Evolutionary conservation across 1,284 basidiomycete genomes (phyloP).

Genomic region (Grifola frondosa): DNA sequence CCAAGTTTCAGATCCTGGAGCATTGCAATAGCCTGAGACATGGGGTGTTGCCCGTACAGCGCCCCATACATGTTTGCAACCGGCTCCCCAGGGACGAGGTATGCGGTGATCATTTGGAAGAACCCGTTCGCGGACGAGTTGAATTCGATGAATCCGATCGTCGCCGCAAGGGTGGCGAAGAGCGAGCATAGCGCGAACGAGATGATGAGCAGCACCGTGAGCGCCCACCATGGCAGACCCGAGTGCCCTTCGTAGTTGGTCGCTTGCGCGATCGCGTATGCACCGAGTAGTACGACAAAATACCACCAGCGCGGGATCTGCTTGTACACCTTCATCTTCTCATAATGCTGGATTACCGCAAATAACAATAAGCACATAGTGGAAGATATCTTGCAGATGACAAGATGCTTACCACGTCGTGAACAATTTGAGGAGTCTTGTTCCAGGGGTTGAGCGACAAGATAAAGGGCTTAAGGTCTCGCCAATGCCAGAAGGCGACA

Average conservation of each 20-base stretch:
- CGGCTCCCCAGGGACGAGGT: slow-evolving; percentile 43
- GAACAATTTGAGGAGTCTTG: slow-evolving; percentile 23
- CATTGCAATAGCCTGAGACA: slow-evolving; percentile 44
- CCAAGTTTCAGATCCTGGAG: slow-evolving; percentile 51
- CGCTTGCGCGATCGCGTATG: slow-evolving; percentile 46
- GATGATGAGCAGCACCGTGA: slow-evolving; percentile 45
- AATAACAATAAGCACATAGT: not conserved
- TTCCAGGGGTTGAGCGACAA: slow-evolving; percentile 33
- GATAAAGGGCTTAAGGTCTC: slow-evolving; percentile 38
- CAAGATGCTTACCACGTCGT: slow-evolving; percentile 24
- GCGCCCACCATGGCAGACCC: slow-evolving; percentile 51
- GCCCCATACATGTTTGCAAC: slow-evolving; percentile 55
- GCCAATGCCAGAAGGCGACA: slow-evolving; percentile 33
- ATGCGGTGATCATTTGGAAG: slow-evolving; percentile 37
- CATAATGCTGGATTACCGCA: slow-evolving; percentile 45
- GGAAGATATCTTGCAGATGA: not conserved
- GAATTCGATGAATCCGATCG: slow-evolving; percentile 42
- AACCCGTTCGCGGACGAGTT: slow-evolving; percentile 28
- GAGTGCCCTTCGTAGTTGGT: slow-evolving; percentile 53
- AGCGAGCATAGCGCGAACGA: slow-evolving; percentile 53
- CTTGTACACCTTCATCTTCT: slow-evolving; percentile 60
- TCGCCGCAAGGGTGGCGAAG: slow-evolving; percentile 48
- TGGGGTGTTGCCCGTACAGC: slow-evolving; percentile 43
- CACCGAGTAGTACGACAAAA: slow-evolving; percentile 40
- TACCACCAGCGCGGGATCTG: slow-evolving; percentile 68